Evolutionary conservation across 169 alveolate species (phyloP).

Genomic region (Plasmodium gonderi): DNA sequence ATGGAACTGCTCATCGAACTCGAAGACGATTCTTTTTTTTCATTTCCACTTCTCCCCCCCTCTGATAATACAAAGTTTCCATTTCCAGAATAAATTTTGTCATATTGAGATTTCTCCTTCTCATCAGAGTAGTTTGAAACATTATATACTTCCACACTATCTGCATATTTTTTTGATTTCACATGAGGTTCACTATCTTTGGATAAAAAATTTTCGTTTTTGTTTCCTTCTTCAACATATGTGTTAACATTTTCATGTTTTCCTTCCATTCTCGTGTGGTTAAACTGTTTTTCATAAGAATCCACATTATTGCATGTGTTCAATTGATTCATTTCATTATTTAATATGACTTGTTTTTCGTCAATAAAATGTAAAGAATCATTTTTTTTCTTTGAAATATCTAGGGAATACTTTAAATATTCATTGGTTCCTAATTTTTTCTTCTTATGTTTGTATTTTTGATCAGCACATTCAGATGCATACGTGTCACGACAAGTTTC

Average conservation of each 20-base stretch:
- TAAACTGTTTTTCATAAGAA: background rate
- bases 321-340: background rate
- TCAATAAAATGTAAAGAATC: constrained; percentile 6
- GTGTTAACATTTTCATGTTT: background rate
- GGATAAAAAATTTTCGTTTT: background rate
- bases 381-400: constrained; percentile 5
- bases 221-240: background rate
- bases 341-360: constrained; percentile 1
- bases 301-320: background rate
- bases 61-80: no score
- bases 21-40: background rate
- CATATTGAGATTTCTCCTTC: background rate
- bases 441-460: background rate
- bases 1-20: background rate
- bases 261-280: background rate
- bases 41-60: background rate
- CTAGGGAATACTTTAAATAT: constrained; percentile 7
- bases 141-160: background rate
- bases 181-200: background rate
- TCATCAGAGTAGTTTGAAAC: constrained; percentile 9
- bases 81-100: background rate
- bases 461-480: background rate
- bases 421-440: background rate
- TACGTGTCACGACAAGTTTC: background rate
- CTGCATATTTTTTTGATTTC: background rate